Base-by-base conservation (phyloP, 2,329 filamentous ascomycete genomes). In the Arthrinium puccinioides region DNA sequence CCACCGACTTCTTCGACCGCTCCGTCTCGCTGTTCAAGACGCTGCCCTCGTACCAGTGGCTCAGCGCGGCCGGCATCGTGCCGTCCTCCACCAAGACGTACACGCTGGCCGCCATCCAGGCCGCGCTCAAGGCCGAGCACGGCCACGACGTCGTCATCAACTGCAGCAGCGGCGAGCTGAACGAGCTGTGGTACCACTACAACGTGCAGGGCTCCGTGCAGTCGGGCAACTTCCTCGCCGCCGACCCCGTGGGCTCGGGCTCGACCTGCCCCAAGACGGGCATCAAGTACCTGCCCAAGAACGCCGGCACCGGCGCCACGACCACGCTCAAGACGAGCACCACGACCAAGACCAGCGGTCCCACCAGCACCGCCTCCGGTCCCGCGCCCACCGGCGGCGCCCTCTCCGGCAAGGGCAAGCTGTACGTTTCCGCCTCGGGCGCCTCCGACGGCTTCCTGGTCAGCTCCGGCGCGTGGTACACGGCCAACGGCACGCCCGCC, bases 1-100 rank as follows among this genome's bases (percentile, higher is more conserved):
- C 79, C 1, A 70, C 76, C 10, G 80, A 83, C 53, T 87, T 75
- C 61, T 86, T 87, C 60, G 65, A 80, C 50, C 74, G 70, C 40
- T 68, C 79, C 3, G 79, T 85, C 5, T 66, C 70, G 16, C 54
- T 87, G 2, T 87, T 84, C 67, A 75, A 82, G 57, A 64, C 64
- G 0, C 65, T 87, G 8, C 76, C 82, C 10, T 79, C 77, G 10
- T 85, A 85, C 56, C 53, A 74, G 38, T 64, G 61, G 71, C 70
- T 87, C 16, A 58, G 69, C 4, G 69, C 69, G 11, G 81, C 79
- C 1, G 81, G 78, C 14, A 79, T 80, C 44, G 54, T 65, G 6
- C 76, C 76, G 3, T 74, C 69, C 10, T 57, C 52, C 4, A 65
- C 62, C 6, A 58, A 67, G 42, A 82, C 76, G 1, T 87, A 85